Evolutionary conservation across 192 early-diverging fungal species (phyloP), one percentile per base, ranked within the genome.

Genomic region (Pilobolus umbonatus): DNA sequence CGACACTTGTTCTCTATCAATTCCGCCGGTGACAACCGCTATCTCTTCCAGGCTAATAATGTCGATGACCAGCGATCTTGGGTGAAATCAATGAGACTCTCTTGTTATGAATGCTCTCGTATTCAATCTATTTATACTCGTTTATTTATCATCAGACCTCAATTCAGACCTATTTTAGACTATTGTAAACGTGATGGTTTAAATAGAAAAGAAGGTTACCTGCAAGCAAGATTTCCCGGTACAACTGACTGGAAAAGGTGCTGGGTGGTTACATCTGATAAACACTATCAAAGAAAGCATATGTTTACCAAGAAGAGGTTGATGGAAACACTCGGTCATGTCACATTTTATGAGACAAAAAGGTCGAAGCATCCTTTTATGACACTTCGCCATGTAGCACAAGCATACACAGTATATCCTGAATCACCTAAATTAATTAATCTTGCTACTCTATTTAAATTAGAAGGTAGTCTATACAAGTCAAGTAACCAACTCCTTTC

Each of bases 71-170:
- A 81, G 71, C 8, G 42, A 0, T 45, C 39, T 19, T 91, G 89
- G 88, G 75, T 88, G 21, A 72, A 75, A 30, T 81, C 84, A 1
- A 78, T 89, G 40, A 79, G 88, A 14, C 77, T 91, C 11, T 79
- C 84, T 19, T 85, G 86, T 62, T 91, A 82, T 55, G 89, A 91
- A 71, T 80, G 80, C 17, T 74, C 83, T 17, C 80, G 84, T 61
- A 69, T 91, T 11, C 85, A 91, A 57, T 88, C 89, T 66, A 81
- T 83, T 52, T 91, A 87, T 44, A 86, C 89, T 8, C 70, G 78
- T 12, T 80, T 77, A 0, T 60, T 84, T 8, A 24, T 84, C 21
- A 62, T 56, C n/a, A 73, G 74, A 17, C 67, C 73, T 6, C 69
- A 62, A 53, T 76, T 73, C 7, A 22, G 26, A 25, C 3, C 52